Percentiles rank a stretch among this genome's conserved stretches.
Conservation (phyloP, 1,284 basidiomycete species). For the Microbotryomycetes sp. region DNA sequence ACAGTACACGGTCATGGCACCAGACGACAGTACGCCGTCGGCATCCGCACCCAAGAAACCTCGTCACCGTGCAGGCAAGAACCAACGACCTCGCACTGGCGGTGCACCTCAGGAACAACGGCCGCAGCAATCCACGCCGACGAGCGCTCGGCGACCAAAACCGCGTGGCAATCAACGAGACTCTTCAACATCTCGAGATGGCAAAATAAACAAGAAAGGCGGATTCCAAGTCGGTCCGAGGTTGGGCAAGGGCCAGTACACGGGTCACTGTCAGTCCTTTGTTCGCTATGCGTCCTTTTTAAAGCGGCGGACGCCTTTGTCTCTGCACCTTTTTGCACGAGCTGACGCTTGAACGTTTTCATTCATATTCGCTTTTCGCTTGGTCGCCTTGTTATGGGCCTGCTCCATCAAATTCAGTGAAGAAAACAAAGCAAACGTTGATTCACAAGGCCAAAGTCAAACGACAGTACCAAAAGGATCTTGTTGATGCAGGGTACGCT, state of each 20-base stretch:
- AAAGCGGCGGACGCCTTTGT: no score
- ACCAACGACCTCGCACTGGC: not conserved
- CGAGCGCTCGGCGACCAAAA: no score
- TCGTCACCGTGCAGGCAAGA: not conserved
- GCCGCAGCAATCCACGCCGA: no score
- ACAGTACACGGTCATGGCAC: not conserved
- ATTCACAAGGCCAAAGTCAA: conserved; percentile 34
- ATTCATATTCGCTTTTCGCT: not conserved
- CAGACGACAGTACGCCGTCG: not conserved
- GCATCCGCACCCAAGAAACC: not conserved
- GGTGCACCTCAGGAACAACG: not conserved
- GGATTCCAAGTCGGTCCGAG: conserved; percentile 26
- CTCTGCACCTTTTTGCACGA: not conserved
- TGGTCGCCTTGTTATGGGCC: not conserved
- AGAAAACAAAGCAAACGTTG: conserved; percentile 27
- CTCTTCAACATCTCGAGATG: no score
- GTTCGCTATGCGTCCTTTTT: not conserved
- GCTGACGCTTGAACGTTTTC: not conserved
- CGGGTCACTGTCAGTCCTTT: conserved; percentile 21
- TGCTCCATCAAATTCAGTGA: conserved; percentile 1
- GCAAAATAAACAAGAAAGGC: no score
- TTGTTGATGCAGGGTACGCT: conserved; percentile 28
- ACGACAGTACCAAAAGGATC: conserved; percentile 21
- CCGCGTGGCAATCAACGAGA: no score
- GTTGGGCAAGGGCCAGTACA: conserved; percentile 26